These are phyloP conservation scores for Pyrenophora teres DNA, from an alignment of 2,329 filamentous ascomycete species.

Conservation along the genomic window DNA sequence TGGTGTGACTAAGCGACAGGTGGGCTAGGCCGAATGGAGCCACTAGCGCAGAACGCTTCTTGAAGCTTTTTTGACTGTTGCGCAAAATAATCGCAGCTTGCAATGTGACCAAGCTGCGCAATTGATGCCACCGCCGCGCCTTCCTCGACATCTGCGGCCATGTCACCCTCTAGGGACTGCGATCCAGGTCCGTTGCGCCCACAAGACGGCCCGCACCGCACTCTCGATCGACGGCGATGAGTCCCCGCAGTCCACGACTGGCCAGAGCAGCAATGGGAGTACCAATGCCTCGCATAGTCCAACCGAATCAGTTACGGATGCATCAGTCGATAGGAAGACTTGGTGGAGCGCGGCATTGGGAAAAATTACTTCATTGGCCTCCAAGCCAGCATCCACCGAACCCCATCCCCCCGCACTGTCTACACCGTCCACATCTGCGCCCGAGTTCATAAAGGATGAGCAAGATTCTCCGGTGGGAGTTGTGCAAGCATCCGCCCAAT, in stretches of 20 bases:
- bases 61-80: constrained; percentile 25
- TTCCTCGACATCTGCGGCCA: constrained; percentile 50
- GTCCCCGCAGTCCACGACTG: constrained; percentile 4
- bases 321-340: background rate
- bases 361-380: background rate
- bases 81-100: constrained; percentile 23
- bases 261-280: background rate
- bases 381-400: background rate
- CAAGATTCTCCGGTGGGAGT: background rate
- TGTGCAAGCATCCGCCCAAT: background rate
- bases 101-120: constrained; percentile 41
- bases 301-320: background rate
- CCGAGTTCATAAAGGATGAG: background rate
- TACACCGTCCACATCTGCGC: background rate
- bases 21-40: constrained; percentile 13
- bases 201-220: constrained; percentile 22
- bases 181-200: constrained; percentile 41
- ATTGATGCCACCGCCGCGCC: constrained; percentile 54
- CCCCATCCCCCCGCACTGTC: background rate
- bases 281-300: background rate
- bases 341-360: constrained; percentile 9
- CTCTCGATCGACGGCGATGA: constrained; percentile 18
- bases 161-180: constrained; percentile 50
- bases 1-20: constrained; percentile 27
- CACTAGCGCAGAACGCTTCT: constrained; percentile 14